These are phyloP conservation scores for Colletotrichum navitas DNA, from an alignment of 2,329 filamentous ascomycete genomes.

Conservation along the genomic window DNA sequence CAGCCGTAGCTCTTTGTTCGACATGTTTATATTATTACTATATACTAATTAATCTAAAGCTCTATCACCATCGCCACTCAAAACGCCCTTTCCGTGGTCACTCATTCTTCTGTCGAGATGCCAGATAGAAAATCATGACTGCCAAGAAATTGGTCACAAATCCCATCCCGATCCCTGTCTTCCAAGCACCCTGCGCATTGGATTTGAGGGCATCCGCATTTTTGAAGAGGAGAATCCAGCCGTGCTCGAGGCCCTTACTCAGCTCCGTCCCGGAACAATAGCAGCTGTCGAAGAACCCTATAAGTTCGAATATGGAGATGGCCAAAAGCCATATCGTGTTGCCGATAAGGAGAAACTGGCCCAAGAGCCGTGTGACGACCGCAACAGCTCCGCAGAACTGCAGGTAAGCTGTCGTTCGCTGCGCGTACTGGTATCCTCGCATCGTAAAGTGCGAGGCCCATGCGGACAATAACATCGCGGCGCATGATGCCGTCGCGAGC, in stretches of 20 bases:
- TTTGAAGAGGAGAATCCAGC: constrained; percentile 43
- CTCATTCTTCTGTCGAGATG: neutral
- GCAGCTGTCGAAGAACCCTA: constrained; percentile 45
- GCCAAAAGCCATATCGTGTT: constrained; percentile 43
- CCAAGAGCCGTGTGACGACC: constrained; percentile 38
- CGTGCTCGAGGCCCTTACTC: constrained; percentile 26
- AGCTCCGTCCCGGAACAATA: constrained; percentile 42
- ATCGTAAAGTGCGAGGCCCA: constrained; percentile 3
- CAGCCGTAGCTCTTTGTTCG: neutral
- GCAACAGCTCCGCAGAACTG: constrained; percentile 41
- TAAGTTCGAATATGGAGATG: constrained; percentile 43
- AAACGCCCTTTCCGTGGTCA: neutral
- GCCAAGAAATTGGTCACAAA: constrained; percentile 5
- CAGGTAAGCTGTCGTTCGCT: too few species aligned
- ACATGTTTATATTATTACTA: neutral
- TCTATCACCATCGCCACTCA: neutral
- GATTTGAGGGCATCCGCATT: constrained; percentile 17
- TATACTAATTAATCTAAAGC: neutral
- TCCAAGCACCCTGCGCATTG: constrained; percentile 5
- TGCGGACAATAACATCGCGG: constrained; percentile 39
- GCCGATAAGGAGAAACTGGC: constrained; percentile 33
- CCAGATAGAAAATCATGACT: constrained; percentile 1
- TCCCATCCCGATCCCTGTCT: constrained; percentile 7
- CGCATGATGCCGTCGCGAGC: constrained; percentile 32
- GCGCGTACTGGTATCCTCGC: neutral